A percentile compares a stretch with the other conserved stretches of the same genome.
These are phyloP conservation scores for Mycena amicta DNA, from an alignment of 768 basidiomycete species.

Conservation along the genomic window DNA sequence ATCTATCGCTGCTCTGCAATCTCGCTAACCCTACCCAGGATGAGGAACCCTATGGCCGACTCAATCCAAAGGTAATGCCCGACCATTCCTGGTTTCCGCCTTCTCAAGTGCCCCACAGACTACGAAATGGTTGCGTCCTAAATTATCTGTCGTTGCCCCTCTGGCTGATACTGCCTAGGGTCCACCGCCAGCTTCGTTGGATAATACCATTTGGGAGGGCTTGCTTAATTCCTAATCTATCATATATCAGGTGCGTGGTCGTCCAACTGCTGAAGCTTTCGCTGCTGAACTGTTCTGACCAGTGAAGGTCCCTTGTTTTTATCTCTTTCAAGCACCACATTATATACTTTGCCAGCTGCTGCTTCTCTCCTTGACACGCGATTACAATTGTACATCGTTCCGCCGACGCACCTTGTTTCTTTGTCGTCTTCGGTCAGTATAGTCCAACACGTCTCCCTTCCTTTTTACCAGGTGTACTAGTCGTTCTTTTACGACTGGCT, in stretches of 20 bases:
- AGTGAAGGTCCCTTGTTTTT: constrained; percentile 14
- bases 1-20: background rate
- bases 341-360: constrained; percentile 60
- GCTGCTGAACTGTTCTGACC: background rate
- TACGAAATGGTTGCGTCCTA: background rate
- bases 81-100: no score
- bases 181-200: constrained; percentile 87
- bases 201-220: constrained; percentile 89
- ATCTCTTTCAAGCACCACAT: background rate
- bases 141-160: background rate
- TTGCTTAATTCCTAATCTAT: constrained; percentile 84
- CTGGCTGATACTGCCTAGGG: constrained; percentile 81
- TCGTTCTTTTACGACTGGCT: constrained; percentile 95
- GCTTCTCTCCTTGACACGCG: constrained; percentile 81
- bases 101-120: no score
- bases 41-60: constrained; percentile 84
- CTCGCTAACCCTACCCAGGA: background rate
- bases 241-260: constrained; percentile 4
- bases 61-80: constrained; percentile 90
- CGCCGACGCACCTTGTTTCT: constrained; percentile 81
- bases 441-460: constrained; percentile 9
- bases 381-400: constrained; percentile 78
- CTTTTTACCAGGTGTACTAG: constrained; percentile 35
- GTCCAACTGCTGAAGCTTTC: background rate
- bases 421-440: constrained; percentile 70